These are phyloP conservation scores for Coemansia sp. DNA, from an alignment of 192 early-diverging fungal species.

Conservation along the genomic window DNA sequence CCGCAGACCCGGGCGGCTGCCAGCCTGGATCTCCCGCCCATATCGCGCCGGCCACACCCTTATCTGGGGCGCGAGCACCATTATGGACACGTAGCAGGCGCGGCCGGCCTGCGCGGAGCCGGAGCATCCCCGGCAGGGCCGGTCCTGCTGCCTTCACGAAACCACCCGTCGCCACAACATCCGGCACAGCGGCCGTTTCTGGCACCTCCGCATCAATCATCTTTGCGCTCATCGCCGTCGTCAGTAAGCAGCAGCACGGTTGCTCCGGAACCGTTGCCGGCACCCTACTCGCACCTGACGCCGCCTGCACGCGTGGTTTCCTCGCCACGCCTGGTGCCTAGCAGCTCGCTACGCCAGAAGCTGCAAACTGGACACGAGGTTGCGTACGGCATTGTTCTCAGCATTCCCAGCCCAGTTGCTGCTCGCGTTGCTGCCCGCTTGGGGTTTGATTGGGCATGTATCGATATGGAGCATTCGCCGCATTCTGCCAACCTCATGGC, in stretches of 20 bases:
- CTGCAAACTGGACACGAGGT: conserved; percentile 14
- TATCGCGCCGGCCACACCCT: conserved; percentile 44
- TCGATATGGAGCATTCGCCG: conserved; percentile 35
- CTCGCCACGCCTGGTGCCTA: conserved; percentile 1
- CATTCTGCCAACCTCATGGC: conserved; percentile 35
- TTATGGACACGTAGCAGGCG: neutral
- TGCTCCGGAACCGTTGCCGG: neutral
- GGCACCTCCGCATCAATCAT: conserved; percentile 8
- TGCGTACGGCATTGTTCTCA: conserved; percentile 39
- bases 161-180: conserved; percentile 7
- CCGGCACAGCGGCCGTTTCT: conserved; percentile 1
- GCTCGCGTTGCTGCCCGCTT: conserved; percentile 29
- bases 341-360: conserved; percentile 20
- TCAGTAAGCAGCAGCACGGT: conserved; percentile 11
- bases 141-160: conserved; percentile 1
- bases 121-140: neutral
- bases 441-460: conserved; percentile 48
- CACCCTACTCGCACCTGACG: neutral
- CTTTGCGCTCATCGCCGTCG: conserved; percentile 30
- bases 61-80: conserved; percentile 16
- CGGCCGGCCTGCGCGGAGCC: neutral
- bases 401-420: conserved; percentile 35
- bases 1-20: conserved; percentile 26
- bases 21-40: conserved; percentile 25
- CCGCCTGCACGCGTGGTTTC: conserved; percentile 7